A percentile compares a stretch with the other conserved stretches of the same genome.
These are phyloP conservation scores for Herpetomonas tarakana DNA, from an alignment of 208 protist species.

Conservation along the genomic window DNA sequence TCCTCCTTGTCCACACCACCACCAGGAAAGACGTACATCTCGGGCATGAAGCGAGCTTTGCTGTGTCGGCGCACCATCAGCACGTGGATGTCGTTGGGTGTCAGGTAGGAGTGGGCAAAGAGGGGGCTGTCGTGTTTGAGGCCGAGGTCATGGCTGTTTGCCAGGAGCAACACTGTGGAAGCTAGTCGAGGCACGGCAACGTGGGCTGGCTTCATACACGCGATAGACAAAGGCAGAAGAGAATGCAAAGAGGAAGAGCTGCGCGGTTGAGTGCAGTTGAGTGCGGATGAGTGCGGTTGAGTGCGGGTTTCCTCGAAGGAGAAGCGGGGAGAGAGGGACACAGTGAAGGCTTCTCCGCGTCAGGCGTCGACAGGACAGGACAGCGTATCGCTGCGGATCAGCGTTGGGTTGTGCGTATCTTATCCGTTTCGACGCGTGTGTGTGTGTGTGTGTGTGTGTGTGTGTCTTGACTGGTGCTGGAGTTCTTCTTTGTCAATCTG, in stretches of 20 bases:
- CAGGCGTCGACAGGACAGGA: no score
- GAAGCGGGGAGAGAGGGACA: no score
- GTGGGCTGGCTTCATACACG: slow-evolving; percentile 6
- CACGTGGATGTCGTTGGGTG: slow-evolving; percentile 33
- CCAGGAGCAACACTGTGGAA: slow-evolving; percentile 39
- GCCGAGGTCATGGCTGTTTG: background rate
- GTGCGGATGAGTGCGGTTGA: no score
- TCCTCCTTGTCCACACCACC: slow-evolving; percentile 43
- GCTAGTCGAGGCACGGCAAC: slow-evolving; percentile 32
- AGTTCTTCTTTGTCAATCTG: no score
- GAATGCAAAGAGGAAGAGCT: background rate
- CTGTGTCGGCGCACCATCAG: slow-evolving; percentile 57
- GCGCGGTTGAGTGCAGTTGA: background rate
- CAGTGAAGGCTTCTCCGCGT: background rate
- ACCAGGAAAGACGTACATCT: slow-evolving; percentile 55
- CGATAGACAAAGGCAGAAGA: background rate
- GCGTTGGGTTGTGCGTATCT: background rate
- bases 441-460: background rate
- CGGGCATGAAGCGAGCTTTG: slow-evolving; percentile 56
- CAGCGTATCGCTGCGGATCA: background rate
- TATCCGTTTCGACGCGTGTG: background rate
- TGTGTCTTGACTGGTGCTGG: no score
- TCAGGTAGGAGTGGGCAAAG: background rate
- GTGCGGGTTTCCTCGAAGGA: no score
- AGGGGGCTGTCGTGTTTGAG: background rate